phyloP scores from a whole-genome alignment of 2,329 filamentous ascomycete genomes.

The Furcasterigmium furcatum region DNA sequence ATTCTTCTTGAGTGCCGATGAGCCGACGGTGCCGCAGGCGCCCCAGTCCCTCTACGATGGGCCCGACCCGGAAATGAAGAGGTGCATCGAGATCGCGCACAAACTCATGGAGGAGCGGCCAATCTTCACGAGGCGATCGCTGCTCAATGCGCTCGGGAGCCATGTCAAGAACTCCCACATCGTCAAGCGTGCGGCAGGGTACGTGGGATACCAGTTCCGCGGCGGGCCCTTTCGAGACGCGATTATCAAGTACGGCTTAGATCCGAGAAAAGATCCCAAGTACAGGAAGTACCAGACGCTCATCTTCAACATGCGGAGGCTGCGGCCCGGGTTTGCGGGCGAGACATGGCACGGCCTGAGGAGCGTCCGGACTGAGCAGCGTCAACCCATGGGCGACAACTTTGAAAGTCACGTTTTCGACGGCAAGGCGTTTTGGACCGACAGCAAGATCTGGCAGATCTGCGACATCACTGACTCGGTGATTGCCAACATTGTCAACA shows the following conservation, averaged over 20 bases:
- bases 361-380: slow-evolving; percentile 26
- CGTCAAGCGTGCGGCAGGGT: slow-evolving; percentile 74
- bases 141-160: slow-evolving; percentile 67
- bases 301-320: slow-evolving; percentile 71
- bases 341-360: slow-evolving; percentile 48
- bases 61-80: slow-evolving; percentile 58
- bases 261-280: slow-evolving; percentile 74
- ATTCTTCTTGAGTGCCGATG: slow-evolving; percentile 56
- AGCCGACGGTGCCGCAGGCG: slow-evolving; percentile 58
- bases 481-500: slow-evolving; percentile 62
- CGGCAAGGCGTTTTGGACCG: slow-evolving; percentile 67
- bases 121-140: slow-evolving; percentile 80
- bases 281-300: slow-evolving; percentile 86
- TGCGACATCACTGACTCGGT: slow-evolving; percentile 87
- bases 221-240: slow-evolving; percentile 90
- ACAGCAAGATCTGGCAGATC: slow-evolving; percentile 91
- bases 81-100: slow-evolving; percentile 62
- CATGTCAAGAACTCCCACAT: slow-evolving; percentile 49
- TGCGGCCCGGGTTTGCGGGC: slow-evolving; percentile 40
- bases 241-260: slow-evolving; percentile 79
- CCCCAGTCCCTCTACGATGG: slow-evolving; percentile 59
- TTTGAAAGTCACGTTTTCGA: slow-evolving; percentile 74
- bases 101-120: slow-evolving; percentile 70
- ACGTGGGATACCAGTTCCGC: slow-evolving; percentile 88
- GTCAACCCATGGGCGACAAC: slow-evolving; percentile 35